Evolutionary conservation across 2,329 filamentous ascomycete genomes (phyloP).

Genomic region (Nigrospora oryzae): DNA sequence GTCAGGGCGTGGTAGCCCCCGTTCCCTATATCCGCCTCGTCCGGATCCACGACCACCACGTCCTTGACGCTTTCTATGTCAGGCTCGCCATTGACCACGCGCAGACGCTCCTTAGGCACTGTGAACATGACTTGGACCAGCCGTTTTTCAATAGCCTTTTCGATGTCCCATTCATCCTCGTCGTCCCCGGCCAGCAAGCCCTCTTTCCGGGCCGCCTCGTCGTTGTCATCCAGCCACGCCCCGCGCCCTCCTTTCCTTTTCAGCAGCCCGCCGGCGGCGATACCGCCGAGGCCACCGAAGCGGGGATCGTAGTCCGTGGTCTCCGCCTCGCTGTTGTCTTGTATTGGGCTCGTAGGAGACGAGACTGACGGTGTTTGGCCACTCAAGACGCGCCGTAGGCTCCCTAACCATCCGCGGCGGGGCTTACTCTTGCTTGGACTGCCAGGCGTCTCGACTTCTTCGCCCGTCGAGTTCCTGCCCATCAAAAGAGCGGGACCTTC

Average conservation of each 20-base stretch:
- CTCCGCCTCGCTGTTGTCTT: constrained; percentile 20
- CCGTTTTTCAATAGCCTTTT: constrained; percentile 60
- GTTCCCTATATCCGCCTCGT: constrained; percentile 4
- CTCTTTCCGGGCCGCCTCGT: constrained; percentile 3
- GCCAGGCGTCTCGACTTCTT: constrained; percentile 27
- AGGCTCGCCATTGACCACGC: constrained; percentile 82
- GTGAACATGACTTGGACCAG: constrained; percentile 87
- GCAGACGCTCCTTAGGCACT: constrained; percentile 73
- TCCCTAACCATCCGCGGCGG: constrained; percentile 59
- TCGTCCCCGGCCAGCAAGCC: constrained; percentile 28
- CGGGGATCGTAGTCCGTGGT: constrained; percentile 35
- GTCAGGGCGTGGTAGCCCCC: neutral
- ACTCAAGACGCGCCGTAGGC: constrained; percentile 54
- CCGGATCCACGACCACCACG: constrained; percentile 34
- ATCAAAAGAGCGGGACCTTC: constrained; percentile 43
- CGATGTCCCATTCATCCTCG: constrained; percentile 68
- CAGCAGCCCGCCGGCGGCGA: constrained; percentile 34
- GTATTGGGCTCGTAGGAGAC: constrained; percentile 10
- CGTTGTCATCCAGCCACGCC: constrained; percentile 38
- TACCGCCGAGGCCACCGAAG: constrained; percentile 33
- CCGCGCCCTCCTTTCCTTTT: constrained; percentile 46
- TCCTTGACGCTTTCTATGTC: constrained; percentile 31
- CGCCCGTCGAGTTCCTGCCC: constrained; percentile 20
- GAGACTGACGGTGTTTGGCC: constrained; percentile 27
- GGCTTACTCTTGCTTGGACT: constrained; percentile 51